A percentile compares a stretch with the other conserved stretches of the same genome.
Evolutionary conservation across 192 early-diverging fungal genomes (phyloP).

Genomic region (Geosiphon pyriformis): DNA sequence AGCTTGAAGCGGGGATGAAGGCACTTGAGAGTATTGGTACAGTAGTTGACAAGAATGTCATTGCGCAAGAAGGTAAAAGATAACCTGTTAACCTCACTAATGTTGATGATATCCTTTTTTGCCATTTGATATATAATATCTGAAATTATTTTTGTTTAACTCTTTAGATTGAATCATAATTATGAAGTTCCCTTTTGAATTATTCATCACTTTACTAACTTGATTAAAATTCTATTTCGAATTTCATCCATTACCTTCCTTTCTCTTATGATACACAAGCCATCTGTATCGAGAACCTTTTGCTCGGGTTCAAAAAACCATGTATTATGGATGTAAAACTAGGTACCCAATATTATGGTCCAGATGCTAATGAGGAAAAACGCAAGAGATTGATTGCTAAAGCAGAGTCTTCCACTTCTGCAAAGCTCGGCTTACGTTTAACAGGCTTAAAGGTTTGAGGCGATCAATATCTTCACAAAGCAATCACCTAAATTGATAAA

Average conservation of each 20-base stretch:
- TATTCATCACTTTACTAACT: constrained; percentile 10
- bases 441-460: constrained; percentile 73
- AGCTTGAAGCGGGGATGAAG: no score
- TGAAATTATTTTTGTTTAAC: no score
- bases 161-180: no score
- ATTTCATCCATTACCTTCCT: constrained; percentile 19
- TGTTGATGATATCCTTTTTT: constrained; percentile 40
- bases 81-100: background rate
- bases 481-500: no score
- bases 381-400: constrained; percentile 54
- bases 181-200: no score
- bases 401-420: constrained; percentile 63
- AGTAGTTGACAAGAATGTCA: background rate
- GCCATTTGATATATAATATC: no score
- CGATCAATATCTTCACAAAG: no score
- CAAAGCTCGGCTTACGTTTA: constrained; percentile 58
- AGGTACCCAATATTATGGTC: constrained; percentile 70
- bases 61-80: background rate
- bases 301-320: constrained; percentile 59
- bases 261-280: constrained; percentile 30
- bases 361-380: constrained; percentile 69
- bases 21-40: no score
- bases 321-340: constrained; percentile 88
- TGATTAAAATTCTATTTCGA: background rate
- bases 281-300: constrained; percentile 75